These are phyloP conservation scores for Suillus cothurnatus DNA, from an alignment of 768 basidiomycete species.

Conservation along the genomic window DNA sequence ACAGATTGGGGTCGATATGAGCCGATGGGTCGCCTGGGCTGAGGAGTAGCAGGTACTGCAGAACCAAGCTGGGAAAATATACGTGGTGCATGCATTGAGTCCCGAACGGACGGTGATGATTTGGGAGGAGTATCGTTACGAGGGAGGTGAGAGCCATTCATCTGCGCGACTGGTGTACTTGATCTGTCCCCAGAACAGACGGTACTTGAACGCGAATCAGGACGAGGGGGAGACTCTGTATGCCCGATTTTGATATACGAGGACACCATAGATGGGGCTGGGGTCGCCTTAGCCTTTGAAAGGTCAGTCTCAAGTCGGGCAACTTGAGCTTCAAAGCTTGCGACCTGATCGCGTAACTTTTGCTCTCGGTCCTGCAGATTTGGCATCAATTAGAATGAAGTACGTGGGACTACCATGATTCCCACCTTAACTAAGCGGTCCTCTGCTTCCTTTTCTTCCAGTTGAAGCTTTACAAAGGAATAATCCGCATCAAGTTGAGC, in stretches of 20 bases:
- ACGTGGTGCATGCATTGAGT: slow-evolving; percentile 64
- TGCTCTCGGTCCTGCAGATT: slow-evolving; percentile 64
- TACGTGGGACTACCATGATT: not conserved
- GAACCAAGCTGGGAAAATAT: slow-evolving; percentile 22
- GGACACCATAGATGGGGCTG: slow-evolving; percentile 33
- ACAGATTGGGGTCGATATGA: slow-evolving; percentile 10
- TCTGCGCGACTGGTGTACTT: slow-evolving; percentile 50
- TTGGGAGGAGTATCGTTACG: slow-evolving; percentile 53
- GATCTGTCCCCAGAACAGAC: slow-evolving; percentile 53
- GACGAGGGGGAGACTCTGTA: slow-evolving; percentile 53
- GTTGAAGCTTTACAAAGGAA: slow-evolving; percentile 64
- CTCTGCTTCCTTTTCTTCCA: slow-evolving; percentile 76
- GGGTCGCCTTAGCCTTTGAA: slow-evolving; percentile 43
- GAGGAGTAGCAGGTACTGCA: slow-evolving; percentile 12
- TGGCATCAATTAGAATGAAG: slow-evolving; percentile 9
- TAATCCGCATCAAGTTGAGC: slow-evolving; percentile 72
- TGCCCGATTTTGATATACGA: slow-evolving; percentile 43
- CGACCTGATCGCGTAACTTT: slow-evolving; percentile 68
- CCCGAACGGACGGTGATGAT: slow-evolving; percentile 57
- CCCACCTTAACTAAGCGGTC: slow-evolving; percentile 67
- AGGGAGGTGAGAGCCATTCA: slow-evolving; percentile 27
- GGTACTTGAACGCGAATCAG: slow-evolving; percentile 77
- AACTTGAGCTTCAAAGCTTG: slow-evolving; percentile 60
- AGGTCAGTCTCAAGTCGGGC: slow-evolving; percentile 60
- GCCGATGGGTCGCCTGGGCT: slow-evolving; percentile 17